Percentiles rank a stretch among this genome's conserved stretches.
These are phyloP conservation scores for Citrus hindsii DNA, from an alignment of 345 rosid species.

Conservation along the genomic window DNA sequence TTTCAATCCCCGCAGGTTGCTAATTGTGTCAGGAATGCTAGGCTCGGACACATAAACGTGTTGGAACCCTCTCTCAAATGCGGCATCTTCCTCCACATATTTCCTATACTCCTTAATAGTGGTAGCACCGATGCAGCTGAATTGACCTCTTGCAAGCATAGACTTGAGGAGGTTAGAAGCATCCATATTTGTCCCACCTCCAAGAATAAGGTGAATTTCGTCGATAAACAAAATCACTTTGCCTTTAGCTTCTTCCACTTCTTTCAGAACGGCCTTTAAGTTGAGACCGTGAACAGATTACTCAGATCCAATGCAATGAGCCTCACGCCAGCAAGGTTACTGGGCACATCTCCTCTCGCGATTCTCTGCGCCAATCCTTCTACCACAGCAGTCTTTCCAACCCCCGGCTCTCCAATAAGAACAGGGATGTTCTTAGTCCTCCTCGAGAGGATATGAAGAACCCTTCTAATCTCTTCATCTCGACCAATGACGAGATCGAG, in stretches of 20 bases:
- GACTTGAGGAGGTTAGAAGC: conserved; percentile 92
- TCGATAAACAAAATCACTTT: conserved; percentile 87
- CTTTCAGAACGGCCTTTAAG: conserved; percentile 74
- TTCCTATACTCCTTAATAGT: conserved; percentile 88
- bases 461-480: conserved; percentile 82
- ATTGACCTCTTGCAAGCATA: conserved; percentile 92
- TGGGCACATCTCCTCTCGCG: conserved; percentile 80
- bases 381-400: conserved; percentile 90
- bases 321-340: conserved; percentile 78
- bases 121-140: conserved; percentile 89
- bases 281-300: conserved; percentile 72
- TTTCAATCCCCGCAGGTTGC: conserved; percentile 82
- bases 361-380: conserved; percentile 93
- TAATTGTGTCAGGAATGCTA: conserved; percentile 73
- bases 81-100: conserved; percentile 94
- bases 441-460: conserved; percentile 73
- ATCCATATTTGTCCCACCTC: conserved; percentile 90
- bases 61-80: conserved; percentile 88
- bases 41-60: conserved; percentile 92
- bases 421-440: conserved; percentile 93
- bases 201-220: conserved; percentile 87
- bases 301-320: conserved; percentile 88
- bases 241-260: conserved; percentile 91
- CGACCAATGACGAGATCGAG: conserved; percentile 90
- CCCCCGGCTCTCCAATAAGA: conserved; percentile 92